Base-by-base conservation (phyloP, 192 early-diverging fungal genomes). In the Podila epigama region DNA sequence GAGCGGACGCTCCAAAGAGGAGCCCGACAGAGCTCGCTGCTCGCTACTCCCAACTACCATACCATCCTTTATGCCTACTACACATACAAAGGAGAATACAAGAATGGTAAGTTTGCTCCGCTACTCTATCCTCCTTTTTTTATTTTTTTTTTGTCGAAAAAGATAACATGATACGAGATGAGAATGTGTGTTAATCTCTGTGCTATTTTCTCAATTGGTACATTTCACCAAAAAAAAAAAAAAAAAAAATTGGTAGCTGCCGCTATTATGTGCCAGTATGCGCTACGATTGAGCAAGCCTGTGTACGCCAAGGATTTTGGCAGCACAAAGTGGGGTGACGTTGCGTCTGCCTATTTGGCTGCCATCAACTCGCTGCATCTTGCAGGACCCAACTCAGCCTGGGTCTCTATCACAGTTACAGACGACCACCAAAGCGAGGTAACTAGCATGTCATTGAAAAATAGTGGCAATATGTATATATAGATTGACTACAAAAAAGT, bases 331-430 rank as follows among this genome's bases (percentile, higher is more conserved):
- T 53, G 63, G 25, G 29, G 35, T 3, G 66, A 68, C 39, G 66
- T 60, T 0, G 42, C 58, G 0, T 32, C 34, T 1, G 42, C 73
- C 6, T 68, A 63, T 51, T 20, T 77, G 48, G 54, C 66, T 3
- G 65, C 73, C 25, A 77, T 77, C 34, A 77, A 77, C 37, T 44
- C 66, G 11, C 66, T 77, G 20, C 61, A 77, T n/a, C 34, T 68
- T 10, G 55, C 66, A 13, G 73, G 58, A 4, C 50, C 73, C 5
- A 34, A 44, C 9, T 68, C 67, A 15, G 41, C 63, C 4, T 77
- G 73, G 73, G 57, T 77, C 1, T 48, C 66, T 13, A 51, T 77
- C 51, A 3, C 54, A 5, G 18, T 27, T 7, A 29, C 15, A 10
- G 64, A 40, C 6, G 18, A 18, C 4, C 57, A 60, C 20, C 12